phyloP scores from a whole-genome alignment of 1,284 basidiomycete genomes.

The Agroathelia rolfsii region DNA sequence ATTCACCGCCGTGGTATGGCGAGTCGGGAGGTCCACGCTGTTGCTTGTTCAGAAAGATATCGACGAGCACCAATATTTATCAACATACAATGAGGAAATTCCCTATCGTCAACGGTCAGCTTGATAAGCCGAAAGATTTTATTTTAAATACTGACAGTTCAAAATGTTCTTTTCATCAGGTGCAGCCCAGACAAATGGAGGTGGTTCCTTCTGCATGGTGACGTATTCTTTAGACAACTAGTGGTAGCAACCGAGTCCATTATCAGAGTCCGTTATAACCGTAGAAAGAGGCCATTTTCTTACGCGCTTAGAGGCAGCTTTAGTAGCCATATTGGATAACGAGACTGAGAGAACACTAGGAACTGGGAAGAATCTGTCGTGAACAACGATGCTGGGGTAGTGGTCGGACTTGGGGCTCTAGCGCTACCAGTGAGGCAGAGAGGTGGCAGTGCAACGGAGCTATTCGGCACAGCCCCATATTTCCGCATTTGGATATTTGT shows the following conservation, averaged over 20 bases:
- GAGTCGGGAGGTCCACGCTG: constrained; percentile 91
- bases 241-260: no score
- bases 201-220: constrained; percentile 87
- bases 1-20: constrained; percentile 88
- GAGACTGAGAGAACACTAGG: no score
- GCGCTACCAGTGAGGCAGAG: no score
- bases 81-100: constrained; percentile 77
- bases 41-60: no score
- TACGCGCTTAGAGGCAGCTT: constrained; percentile 78
- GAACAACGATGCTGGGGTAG: no score
- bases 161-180: constrained; percentile 96
- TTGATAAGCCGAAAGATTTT: constrained; percentile 6
- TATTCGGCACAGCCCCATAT: no score
- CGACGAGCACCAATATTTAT: no score
- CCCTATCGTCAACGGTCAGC: constrained; percentile 40
- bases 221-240: constrained; percentile 89
- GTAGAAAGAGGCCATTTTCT: constrained; percentile 17
- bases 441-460: no score
- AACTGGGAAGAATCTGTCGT: no score
- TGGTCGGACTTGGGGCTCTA: no score
- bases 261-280: no score
- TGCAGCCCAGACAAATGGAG: constrained; percentile 87
- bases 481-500: no score
- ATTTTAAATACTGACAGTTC: constrained; percentile 47
- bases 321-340: constrained; percentile 70